A percentile compares a stretch with the other conserved stretches of the same genome.
phyloP scores from a whole-genome alignment of 176 grass and related monocot genomes.

The Lolium rigidum region DNA sequence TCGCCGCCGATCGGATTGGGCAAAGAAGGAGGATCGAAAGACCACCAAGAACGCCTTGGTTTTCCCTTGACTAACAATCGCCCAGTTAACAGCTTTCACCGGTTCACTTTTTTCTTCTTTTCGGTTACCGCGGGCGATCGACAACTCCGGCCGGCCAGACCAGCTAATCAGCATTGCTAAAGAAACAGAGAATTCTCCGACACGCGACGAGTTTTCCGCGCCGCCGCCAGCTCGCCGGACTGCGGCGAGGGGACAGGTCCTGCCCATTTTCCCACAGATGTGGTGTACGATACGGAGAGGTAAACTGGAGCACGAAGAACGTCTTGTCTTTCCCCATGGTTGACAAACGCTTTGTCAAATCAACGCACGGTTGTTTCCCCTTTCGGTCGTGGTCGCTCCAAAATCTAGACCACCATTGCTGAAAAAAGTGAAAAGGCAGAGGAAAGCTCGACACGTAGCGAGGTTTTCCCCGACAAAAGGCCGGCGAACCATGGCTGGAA shows the following conservation, averaged over 20 bases:
- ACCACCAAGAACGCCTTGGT: too few relatives aligned
- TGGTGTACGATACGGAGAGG: constrained; percentile 35
- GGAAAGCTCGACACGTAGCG: background rate
- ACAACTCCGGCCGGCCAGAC: too few relatives aligned
- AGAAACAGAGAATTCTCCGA: too few relatives aligned
- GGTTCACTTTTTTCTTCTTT: background rate
- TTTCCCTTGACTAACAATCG: background rate
- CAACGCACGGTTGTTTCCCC: background rate
- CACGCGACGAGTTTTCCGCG: background rate
- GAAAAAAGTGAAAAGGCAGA: background rate
- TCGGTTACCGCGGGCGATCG: too few relatives aligned
- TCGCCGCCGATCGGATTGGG: too few relatives aligned
- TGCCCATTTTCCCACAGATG: background rate
- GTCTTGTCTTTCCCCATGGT: background rate
- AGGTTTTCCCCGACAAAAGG: background rate
- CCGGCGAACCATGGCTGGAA: background rate
- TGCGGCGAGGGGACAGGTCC: background rate
- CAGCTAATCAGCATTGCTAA: too few relatives aligned
- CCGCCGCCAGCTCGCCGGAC: background rate
- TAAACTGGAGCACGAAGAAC: background rate
- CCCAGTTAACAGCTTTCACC: background rate
- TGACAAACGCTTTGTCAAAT: background rate
- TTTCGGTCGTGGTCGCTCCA: background rate
- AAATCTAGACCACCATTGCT: background rate
- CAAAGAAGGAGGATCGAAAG: too few relatives aligned